A percentile compares a stretch with the other conserved stretches of the same genome.
These are phyloP conservation scores for Candolleomyces eurysporus DNA, from an alignment of 768 basidiomycete species.

Conservation along the genomic window DNA sequence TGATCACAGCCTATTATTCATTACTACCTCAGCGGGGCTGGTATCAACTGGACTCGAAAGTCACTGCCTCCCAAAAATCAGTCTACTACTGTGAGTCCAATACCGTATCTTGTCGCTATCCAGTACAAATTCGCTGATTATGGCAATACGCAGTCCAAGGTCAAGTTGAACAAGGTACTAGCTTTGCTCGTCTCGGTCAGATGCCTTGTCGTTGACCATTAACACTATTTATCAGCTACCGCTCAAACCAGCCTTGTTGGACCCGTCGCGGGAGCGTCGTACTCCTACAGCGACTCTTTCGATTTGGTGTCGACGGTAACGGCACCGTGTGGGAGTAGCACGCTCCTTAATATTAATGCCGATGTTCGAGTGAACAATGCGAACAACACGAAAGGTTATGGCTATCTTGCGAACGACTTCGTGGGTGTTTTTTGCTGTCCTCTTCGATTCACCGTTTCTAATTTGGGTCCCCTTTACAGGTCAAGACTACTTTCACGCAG, in stretches of 20 bases:
- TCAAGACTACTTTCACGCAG: background rate
- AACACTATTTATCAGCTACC: background rate
- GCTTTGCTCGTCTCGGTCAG: background rate
- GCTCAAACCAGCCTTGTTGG: background rate
- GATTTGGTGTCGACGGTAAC: background rate
- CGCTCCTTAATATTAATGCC: background rate
- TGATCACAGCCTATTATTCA: background rate
- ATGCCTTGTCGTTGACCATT: background rate
- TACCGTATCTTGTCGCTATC: no score
- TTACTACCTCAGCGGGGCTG: slow-evolving; percentile 17
- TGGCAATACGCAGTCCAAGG: slow-evolving; percentile 15
- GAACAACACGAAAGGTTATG: background rate
- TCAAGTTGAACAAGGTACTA: slow-evolving; percentile 9
- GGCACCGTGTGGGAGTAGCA: background rate
- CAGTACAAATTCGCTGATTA: no score
- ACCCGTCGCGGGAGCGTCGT: background rate
- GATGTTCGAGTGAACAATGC: background rate
- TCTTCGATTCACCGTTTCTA: background rate
- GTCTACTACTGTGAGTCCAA: slow-evolving; percentile 19
- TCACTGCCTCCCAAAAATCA: slow-evolving; percentile 15
- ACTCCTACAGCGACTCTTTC: background rate
- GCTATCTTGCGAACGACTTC: background rate
- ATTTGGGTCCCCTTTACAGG: background rate
- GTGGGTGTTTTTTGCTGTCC: background rate
- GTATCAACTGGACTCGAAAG: slow-evolving; percentile 23